Percentiles rank a stretch among this genome's conserved stretches.
Evolutionary conservation across 169 alveolate species (phyloP).

Genomic region (Plasmodium fragile): DNA sequence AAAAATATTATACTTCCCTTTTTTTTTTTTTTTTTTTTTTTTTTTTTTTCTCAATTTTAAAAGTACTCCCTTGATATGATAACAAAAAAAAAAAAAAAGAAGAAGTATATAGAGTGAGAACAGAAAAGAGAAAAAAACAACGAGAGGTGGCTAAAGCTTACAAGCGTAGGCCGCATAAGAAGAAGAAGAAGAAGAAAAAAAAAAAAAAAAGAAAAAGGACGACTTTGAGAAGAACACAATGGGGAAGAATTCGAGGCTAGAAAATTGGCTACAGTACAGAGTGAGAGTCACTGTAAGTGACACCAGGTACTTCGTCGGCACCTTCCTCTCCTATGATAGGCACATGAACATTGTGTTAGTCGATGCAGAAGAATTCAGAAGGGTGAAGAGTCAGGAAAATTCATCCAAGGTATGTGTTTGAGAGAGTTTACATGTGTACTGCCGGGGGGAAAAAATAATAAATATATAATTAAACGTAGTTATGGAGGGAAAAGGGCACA

Average conservation of each 20-base stretch:
- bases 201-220: not conserved
- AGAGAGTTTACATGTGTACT: not conserved
- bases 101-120: not conserved
- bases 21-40: not conserved
- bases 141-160: not conserved
- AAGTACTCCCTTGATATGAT: not conserved
- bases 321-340: conserved; percentile 98
- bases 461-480: not conserved
- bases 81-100: not conserved
- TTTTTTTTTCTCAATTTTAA: not conserved
- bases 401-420: conserved; percentile 70
- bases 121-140: conserved; percentile 6
- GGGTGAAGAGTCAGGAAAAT: conserved; percentile 84
- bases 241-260: conserved; percentile 92
- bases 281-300: conserved; percentile 96
- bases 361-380: conserved; percentile 98
- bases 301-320: conserved; percentile 96
- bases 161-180: not conserved
- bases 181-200: not conserved
- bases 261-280: conserved; percentile 97
- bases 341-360: conserved; percentile 98
- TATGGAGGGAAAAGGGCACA: conserved; percentile 6
- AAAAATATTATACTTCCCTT: not conserved
- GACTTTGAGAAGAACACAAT: conserved; percentile 45
- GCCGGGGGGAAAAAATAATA: not conserved